Evolutionary conservation across 2,329 filamentous ascomycete species (phyloP).

Genomic region (Colletotrichum agaves): DNA sequence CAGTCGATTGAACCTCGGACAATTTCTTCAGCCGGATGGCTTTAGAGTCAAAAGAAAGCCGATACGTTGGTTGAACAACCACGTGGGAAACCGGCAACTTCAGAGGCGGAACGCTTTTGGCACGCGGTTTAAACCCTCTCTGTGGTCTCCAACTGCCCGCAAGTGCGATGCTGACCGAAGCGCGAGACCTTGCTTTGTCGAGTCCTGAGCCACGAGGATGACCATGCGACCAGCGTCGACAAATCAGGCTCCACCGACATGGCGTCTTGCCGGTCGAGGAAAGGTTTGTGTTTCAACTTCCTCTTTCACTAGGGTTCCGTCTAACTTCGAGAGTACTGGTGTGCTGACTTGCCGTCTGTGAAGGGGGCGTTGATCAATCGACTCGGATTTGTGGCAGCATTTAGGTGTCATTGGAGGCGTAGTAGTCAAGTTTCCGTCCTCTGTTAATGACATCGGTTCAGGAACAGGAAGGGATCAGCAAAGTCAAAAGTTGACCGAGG

Average conservation of each 20-base stretch:
- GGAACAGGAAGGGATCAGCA: constrained; percentile 29
- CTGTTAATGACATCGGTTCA: neutral
- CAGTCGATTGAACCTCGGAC: too few relatives aligned
- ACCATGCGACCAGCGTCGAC: neutral
- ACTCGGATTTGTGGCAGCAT: neutral
- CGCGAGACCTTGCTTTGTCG: neutral
- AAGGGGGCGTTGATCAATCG: neutral
- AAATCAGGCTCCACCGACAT: neutral
- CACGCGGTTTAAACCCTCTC: neutral
- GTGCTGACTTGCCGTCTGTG: constrained; percentile 13
- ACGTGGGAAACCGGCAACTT: neutral
- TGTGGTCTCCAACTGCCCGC: neutral
- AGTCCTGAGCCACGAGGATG: neutral
- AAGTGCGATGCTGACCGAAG: neutral
- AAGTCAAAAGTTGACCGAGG: neutral
- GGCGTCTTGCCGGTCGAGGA: neutral
- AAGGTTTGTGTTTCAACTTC: neutral
- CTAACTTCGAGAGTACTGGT: neutral
- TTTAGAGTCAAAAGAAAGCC: too few relatives aligned
- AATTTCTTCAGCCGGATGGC: too few relatives aligned
- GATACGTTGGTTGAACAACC: neutral
- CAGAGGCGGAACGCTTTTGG: neutral
- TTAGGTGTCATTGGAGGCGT: neutral
- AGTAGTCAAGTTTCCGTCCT: neutral
- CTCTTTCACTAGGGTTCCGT: neutral